Evolutionary conservation across 129 eudicot species (phyloP), one percentile per base, ranked within the genome.

Genomic region (Solidago caesia): DNA sequence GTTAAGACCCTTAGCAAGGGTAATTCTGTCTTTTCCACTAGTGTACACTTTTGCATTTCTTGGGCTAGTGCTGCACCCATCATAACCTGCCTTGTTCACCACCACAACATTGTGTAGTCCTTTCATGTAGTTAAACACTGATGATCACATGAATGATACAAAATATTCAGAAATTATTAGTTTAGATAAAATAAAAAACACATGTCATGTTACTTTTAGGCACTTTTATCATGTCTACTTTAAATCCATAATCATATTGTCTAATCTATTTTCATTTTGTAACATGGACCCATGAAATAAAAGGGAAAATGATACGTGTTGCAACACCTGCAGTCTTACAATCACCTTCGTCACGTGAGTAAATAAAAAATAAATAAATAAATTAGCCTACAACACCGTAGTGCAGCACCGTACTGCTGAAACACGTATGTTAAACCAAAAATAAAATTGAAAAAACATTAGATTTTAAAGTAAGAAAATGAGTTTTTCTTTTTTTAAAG

Each of bases 51-150:
- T 92, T 53, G 97, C 87, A 26, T 87, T 80, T 4, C 62, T 25
- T 5, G 88, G 85, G 33, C 8, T 72, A 29, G 79, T 27, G n/a
- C 27, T 78, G 79, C 98, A 92, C 4, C 72, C 61, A 48, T 71
- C 39, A 71, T 86, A 92, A 2, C 89, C 95, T 43, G 64, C 78
- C 68, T 64, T 81, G 86, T 79, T 61, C 72, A 89, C 98, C 2
- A 11, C 71, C 75, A 86, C 98, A 74, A 89, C 90, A 67, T 89
- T 92, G 84, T 92, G 94, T 5, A 14, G 1, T 52, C 75, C 74
- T 10, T 80, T 62, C 33, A 49, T 12, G 67, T 89, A 92, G 72
- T 87, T 89, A 77, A 89, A 92, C 62, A 84, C 96, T 92, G 81
- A 33, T 92, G 81, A 33, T 43, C 5, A 4, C 69, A 64, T 29